Evolutionary conservation across 1,284 basidiomycete genomes (phyloP), one percentile per base, ranked within the genome.

Genomic region (Ceratorhiza oryzae-sativae): DNA sequence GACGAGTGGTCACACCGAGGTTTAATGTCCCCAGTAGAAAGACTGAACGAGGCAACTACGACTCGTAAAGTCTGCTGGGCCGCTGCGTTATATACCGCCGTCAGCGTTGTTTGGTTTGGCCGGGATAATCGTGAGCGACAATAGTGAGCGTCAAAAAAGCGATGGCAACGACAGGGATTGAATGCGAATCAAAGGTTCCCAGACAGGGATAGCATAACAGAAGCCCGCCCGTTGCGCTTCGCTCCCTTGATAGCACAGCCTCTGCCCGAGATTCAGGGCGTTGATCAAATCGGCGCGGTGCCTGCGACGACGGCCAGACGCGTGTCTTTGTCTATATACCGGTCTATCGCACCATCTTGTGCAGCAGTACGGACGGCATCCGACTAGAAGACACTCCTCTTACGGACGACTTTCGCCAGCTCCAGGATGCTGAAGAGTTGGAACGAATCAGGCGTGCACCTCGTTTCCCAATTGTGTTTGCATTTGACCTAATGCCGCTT

Each of bases 361-460:
- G 51, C 51, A 39, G 12, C 42, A 59, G 13, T 13, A 70, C 59
- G 67, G 67, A 70, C 1, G 30, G 53, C 0, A 70, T 70, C 42
- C 67, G 55, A 30, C 32, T 70, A 30, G 67, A 70, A 45, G 67
- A 70, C 39, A 70, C 55, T 34, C 67, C 67, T 20, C 67, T 41
- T n/a, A 20, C 53, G 27, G 67, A 70, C 23, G 67, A 32, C 12
- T 70, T 70, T 70, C 67, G 67, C n/a, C 67, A 70, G 12, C 53
- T 70, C 4, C 67, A 70, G 1, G 79, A 80, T 18, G 80, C 80
- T 55, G 78, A 80, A 67, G 80, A 81, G 73, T 76, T 81, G n/a
- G 82, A 84, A 76, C 76, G 81, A 71, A 81, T 83, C 71, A 79
- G 80, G 83, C 83, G 46, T 55, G 80, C 72, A 8, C 27, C 32